Conservation (phyloP, 148 eudicot genomes). For the Rhododendron mucronatum region DNA sequence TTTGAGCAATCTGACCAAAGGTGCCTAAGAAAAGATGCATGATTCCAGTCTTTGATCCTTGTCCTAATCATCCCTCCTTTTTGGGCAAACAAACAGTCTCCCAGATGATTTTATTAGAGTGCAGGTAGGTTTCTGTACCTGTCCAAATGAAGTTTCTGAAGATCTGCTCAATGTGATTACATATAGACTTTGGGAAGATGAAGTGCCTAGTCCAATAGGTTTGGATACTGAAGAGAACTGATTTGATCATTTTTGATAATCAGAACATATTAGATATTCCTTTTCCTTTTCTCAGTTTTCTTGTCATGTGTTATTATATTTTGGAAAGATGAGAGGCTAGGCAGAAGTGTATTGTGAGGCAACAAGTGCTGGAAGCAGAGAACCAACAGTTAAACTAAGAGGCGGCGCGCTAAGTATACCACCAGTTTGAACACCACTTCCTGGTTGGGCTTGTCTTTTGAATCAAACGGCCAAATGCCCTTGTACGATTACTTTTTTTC, state of each 20-base stretch:
- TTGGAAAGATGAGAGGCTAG: not conserved
- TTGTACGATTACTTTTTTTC: too few relatives aligned
- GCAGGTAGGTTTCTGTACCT: not conserved
- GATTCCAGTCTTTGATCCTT: not conserved
- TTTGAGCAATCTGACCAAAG: not conserved
- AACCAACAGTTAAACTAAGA: not conserved
- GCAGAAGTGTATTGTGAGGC: not conserved
- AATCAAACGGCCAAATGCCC: not conserved
- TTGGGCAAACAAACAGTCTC: not conserved
- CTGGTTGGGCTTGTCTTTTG: not conserved
- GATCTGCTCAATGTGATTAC: too few relatives aligned
- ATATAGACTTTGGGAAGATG: not conserved
- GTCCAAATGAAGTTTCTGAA: not conserved
- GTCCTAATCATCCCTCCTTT: not conserved
- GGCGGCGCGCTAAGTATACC: not conserved
- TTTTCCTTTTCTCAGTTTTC: not conserved
- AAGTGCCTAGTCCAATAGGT: not conserved
- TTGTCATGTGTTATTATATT: not conserved
- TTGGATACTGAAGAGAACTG: not conserved
- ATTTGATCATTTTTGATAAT: not conserved
- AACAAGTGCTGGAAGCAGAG: not conserved
- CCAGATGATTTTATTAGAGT: not conserved
- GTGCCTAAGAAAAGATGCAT: not conserved
- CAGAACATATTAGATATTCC: not conserved
- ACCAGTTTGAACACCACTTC: not conserved